Evolutionary conservation across 805 yeast species (phyloP).

Genomic region (Hanseniaspora guilliermondii): DNA sequence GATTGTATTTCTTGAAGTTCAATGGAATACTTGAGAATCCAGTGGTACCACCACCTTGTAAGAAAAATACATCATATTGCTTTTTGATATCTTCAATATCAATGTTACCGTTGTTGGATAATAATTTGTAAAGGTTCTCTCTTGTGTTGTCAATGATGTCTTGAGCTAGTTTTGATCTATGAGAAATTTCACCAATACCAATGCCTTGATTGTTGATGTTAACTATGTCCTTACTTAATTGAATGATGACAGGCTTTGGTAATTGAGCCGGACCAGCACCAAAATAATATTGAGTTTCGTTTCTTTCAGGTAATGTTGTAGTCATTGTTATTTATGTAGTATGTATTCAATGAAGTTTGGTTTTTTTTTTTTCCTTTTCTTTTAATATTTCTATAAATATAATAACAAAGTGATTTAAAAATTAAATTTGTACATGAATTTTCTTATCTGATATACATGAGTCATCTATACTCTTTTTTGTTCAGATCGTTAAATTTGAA

Average conservation of each 20-base stretch:
- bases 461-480: too few relatives aligned
- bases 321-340: not conserved
- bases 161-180: constrained; percentile 75
- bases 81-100: constrained; percentile 56
- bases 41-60: constrained; percentile 97
- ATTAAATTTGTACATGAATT: too few relatives aligned
- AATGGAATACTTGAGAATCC: constrained; percentile 84
- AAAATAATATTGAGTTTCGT: constrained; percentile 49
- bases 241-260: constrained; percentile 71
- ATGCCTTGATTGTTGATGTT: constrained; percentile 58
- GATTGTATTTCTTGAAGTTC: constrained; percentile 33
- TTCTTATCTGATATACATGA: too few relatives aligned
- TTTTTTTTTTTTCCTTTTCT: too few relatives aligned
- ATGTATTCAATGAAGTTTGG: not conserved
- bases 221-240: constrained; percentile 75
- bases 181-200: constrained; percentile 94
- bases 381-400: too few relatives aligned
- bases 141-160: constrained; percentile 68
- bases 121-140: constrained; percentile 45
- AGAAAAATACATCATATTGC: constrained; percentile 83
- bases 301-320: constrained; percentile 5
- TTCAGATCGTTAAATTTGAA: too few relatives aligned
- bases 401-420: too few relatives aligned
- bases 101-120: constrained; percentile 2
- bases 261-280: constrained; percentile 99